Conservation (phyloP, 2,329 filamentous ascomycete species). For the Colletotrichum sojae region DNA sequence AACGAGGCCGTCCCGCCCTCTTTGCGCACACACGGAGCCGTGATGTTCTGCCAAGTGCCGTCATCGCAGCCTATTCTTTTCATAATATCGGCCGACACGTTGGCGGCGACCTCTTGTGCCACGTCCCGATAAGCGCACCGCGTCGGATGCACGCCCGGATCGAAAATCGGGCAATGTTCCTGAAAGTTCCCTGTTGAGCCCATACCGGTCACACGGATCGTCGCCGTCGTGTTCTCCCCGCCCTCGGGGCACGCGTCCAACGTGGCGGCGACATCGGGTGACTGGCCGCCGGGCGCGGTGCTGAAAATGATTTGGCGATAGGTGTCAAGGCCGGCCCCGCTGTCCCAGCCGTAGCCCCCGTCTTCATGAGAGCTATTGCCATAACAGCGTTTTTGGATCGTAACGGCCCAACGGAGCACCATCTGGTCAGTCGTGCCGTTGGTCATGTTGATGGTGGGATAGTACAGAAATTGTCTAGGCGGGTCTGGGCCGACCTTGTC, state of each 20-base stretch:
- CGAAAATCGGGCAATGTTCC: neutral
- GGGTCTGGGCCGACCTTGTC: too few relatives aligned
- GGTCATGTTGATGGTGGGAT: too few relatives aligned
- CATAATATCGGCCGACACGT: constrained; percentile 3
- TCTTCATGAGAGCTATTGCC: neutral
- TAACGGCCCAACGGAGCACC: too few relatives aligned
- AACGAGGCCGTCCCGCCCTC: neutral
- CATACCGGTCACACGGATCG: neutral
- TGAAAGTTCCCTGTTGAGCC: neutral
- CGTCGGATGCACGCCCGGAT: neutral
- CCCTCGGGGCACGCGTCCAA: constrained; percentile 3
- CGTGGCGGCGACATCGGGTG: constrained; percentile 9
- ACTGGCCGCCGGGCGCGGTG: constrained; percentile 8
- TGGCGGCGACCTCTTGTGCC: constrained; percentile 14
- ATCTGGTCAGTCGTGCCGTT: too few relatives aligned
- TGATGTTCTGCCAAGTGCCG: constrained; percentile 17
- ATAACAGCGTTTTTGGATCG: too few relatives aligned
- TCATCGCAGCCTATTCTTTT: constrained; percentile 9
- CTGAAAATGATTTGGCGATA: neutral
- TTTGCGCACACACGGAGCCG: neutral
- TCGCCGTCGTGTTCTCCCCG: neutral
- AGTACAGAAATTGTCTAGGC: too few relatives aligned
- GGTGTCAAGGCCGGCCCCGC: neutral
- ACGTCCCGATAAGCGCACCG: neutral
- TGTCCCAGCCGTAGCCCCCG: neutral